Conservation (phyloP, 2,329 filamentous ascomycete species). For the Gnomoniopsis sp. region DNA sequence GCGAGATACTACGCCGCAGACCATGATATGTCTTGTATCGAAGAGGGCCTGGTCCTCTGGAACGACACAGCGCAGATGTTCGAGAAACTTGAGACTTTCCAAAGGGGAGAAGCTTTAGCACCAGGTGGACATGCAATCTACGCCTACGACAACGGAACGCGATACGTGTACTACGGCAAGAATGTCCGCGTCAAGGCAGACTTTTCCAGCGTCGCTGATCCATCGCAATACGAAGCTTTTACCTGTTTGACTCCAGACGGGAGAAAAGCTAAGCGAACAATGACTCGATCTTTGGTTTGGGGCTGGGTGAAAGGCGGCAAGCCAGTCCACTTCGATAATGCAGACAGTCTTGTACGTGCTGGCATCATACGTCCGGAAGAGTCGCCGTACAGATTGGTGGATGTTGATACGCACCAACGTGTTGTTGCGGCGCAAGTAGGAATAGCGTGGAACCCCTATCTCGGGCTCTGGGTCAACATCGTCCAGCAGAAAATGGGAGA, state of each 20-base stretch:
- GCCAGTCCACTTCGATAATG: conserved; percentile 14
- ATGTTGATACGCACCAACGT: conserved; percentile 8
- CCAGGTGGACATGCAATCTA: conserved; percentile 12
- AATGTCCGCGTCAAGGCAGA: conserved; percentile 17
- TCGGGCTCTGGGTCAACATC: conserved; percentile 14
- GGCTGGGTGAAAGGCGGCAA: conserved; percentile 14
- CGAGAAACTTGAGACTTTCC: conserved; percentile 7
- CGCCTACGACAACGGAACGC: conserved; percentile 5
- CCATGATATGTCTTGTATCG: background rate
- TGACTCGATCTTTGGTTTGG: conserved; percentile 10
- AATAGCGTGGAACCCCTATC: conserved; percentile 17
- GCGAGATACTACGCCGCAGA: conserved; percentile 12
- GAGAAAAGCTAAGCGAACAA: background rate
- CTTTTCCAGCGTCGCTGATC: conserved; percentile 6
- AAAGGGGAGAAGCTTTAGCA: background rate
- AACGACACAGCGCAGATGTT: conserved; percentile 6
- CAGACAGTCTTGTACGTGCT: background rate
- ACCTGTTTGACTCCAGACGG: conserved; percentile 12
- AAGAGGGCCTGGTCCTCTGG: conserved; percentile 13
- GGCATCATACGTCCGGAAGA: conserved; percentile 9
- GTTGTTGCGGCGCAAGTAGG: conserved; percentile 7
- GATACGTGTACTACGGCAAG: conserved; percentile 13
- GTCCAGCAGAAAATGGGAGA: conserved; percentile 13
- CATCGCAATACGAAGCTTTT: conserved; percentile 17
- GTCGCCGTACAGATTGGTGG: conserved; percentile 10